A percentile compares a stretch with the other conserved stretches of the same genome.
Conservation (phyloP, 1,284 basidiomycete genomes). For the Cryptococcus sp. region DNA sequence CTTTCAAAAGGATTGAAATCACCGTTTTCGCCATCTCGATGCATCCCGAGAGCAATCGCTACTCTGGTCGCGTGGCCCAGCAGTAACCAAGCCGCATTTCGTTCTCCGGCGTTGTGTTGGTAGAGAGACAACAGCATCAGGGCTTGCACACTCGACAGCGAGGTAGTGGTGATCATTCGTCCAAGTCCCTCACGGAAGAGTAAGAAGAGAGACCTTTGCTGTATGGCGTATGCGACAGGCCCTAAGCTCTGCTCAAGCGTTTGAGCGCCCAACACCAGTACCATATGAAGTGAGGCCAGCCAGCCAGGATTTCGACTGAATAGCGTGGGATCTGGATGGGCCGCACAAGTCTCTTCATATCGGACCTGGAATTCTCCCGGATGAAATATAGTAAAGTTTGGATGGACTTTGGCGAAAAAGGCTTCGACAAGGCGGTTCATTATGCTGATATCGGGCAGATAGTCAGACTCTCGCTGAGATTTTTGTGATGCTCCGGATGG, state of each 20-base stretch:
- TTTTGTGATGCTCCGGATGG: not conserved
- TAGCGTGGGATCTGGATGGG: not conserved
- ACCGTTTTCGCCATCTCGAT: slow-evolving; percentile 21
- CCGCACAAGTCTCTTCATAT: slow-evolving; percentile 6
- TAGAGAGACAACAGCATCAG: slow-evolving; percentile 24
- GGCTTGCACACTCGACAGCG: slow-evolving; percentile 23
- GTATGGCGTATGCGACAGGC: not conserved
- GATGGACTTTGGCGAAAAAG: slow-evolving; percentile 25
- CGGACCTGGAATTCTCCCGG: slow-evolving; percentile 15
- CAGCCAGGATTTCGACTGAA: slow-evolving; percentile 10
- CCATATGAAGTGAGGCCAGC: slow-evolving; percentile 18
- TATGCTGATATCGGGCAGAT: slow-evolving; percentile 7
- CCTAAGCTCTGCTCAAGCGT: slow-evolving; percentile 9
- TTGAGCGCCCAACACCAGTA: slow-evolving; percentile 21
- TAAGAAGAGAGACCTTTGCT: slow-evolving; percentile 14
- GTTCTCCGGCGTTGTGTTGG: slow-evolving; percentile 28
- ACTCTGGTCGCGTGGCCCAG: slow-evolving; percentile 22
- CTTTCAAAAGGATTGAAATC: slow-evolving; percentile 23
- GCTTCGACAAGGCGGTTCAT: slow-evolving; percentile 12
- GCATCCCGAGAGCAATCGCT: slow-evolving; percentile 20
- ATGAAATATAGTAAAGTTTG: slow-evolving; percentile 22
- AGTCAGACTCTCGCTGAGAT: not conserved
- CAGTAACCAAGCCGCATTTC: slow-evolving; percentile 24
- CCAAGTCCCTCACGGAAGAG: slow-evolving; percentile 19
- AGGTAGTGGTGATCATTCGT: slow-evolving; percentile 16